Conservation (phyloP, 805 yeast genomes). For the Candida piceae region DNA sequence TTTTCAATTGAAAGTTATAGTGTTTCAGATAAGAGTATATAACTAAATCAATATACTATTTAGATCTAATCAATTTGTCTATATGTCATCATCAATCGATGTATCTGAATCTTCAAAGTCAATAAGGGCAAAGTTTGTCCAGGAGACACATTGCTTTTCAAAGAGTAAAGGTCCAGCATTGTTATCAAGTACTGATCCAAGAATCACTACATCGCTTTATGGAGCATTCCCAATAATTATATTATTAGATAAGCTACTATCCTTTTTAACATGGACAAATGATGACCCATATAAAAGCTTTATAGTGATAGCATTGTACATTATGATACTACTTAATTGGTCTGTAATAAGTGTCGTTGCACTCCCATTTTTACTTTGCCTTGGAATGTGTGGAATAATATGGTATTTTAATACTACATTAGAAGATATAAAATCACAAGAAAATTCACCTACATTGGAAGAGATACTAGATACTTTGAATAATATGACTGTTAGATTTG, state of each 20-base stretch:
- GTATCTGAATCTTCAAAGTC: neutral
- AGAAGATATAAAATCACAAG: constrained; percentile 30
- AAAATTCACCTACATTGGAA: constrained; percentile 43
- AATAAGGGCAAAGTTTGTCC: constrained; percentile 20
- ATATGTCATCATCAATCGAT: no score
- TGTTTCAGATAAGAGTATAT: no score
- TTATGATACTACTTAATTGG: constrained; percentile 42
- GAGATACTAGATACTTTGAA: constrained; percentile 45
- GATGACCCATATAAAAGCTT: constrained; percentile 44
- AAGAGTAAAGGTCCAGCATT: constrained; percentile 16
- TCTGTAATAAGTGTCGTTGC: constrained; percentile 28
- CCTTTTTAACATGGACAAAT: constrained; percentile 52
- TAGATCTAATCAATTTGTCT: no score
- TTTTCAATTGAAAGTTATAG: no score
- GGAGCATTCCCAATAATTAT: constrained; percentile 44
- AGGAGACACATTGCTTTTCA: constrained; percentile 13
- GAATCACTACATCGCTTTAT: constrained; percentile 41
- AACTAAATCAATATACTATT: no score
- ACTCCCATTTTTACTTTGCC: constrained; percentile 35
- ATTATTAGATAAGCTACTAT: constrained; percentile 39
- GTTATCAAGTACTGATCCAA: constrained; percentile 31
- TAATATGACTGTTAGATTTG: constrained; percentile 40
- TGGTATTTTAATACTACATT: constrained; percentile 42
- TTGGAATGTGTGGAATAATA: constrained; percentile 35
- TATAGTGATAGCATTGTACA: constrained; percentile 34